Evolutionary conservation across 305 asterid genomes (phyloP), one percentile per base, ranked within the genome.

Genomic region (Caryopteris hybrid): DNA sequence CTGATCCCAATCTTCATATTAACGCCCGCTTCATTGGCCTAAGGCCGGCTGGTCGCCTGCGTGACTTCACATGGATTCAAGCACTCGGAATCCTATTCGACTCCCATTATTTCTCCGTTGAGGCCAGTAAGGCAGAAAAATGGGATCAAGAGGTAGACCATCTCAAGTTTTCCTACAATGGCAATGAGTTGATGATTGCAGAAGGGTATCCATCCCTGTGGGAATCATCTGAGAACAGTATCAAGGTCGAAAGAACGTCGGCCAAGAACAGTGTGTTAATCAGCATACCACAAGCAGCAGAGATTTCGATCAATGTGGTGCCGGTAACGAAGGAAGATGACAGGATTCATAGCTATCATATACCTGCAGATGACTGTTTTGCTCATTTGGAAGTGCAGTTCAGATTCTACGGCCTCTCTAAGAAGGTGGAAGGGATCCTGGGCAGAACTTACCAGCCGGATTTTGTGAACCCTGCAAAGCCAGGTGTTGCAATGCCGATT

Each of bases 21-120:
- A 87, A 85, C 55, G 91, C 91, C 6, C 84, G 78, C 4, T 85
- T 87, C 80, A 83, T 85, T 4, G 89, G 95, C 33, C 80, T 39
- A 10, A 51, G 88, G 4, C 95, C 95, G 0, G 25, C 74, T 2
- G 85, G 85, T 23, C 43, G 91, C 16, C 9, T 73, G 21, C 79
- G 88, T 1, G 95, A 85, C 81, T 84, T 16, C 48, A 86, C 95
- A 2, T 86, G 95, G 95, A 84, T 88, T 48, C 92, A 88, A 33
- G 87, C 81, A 1, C 74, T 88, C 0, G 89, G 88, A 8, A 5
- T 84, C 29, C 78, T 84, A 11, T 79, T 78, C 17, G 80, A 73
- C 6, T 21, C 75, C 33, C 85, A 82, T 55, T 77, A 61, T 7
- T 61, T 85, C 64, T 76, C 85, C 2, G 60, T 85, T 2, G 87